Percentiles rank a stretch among this genome's conserved stretches.
Evolutionary conservation across 192 early-diverging fungal genomes (phyloP).

Genomic region (Obelidium mucronatum): DNA sequence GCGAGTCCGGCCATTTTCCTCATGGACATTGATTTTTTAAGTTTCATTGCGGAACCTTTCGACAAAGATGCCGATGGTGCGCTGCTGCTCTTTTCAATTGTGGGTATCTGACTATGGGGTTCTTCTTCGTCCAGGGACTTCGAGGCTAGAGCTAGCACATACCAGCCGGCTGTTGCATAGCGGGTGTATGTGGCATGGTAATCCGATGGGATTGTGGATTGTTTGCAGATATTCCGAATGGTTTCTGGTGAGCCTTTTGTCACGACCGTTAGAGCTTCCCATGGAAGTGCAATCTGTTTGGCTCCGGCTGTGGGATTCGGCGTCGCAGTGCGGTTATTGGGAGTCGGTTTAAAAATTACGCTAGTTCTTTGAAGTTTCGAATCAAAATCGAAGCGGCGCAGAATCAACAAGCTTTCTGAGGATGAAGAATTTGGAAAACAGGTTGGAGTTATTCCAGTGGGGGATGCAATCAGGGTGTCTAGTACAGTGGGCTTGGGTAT

Average conservation of each 20-base stretch:
- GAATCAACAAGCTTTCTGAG: constrained; percentile 33
- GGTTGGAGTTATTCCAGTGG: not conserved
- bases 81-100: not conserved
- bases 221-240: constrained; percentile 45
- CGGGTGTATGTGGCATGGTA: constrained; percentile 32
- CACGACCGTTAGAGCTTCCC: constrained; percentile 36
- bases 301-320: not conserved
- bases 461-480: not conserved
- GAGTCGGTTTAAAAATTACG: constrained; percentile 27
- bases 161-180: constrained; percentile 54
- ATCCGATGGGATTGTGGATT: constrained; percentile 43
- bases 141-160: constrained; percentile 52
- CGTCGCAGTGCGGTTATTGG: not conserved
- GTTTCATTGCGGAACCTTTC: not conserved
- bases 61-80: not conserved
- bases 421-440: not conserved
- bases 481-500: constrained; percentile 15
- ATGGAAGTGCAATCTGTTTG: constrained; percentile 1
- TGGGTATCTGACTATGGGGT: too few species aligned
- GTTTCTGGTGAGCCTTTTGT: constrained; percentile 56
- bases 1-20: not conserved
- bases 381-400: constrained; percentile 78
- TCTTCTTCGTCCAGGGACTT: not conserved
- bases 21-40: not conserved
- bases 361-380: constrained; percentile 27